Percentiles rank a stretch among this genome's conserved stretches.
Conservation (phyloP, 805 yeast genomes). For the Metschnikowia kunwiensis region DNA sequence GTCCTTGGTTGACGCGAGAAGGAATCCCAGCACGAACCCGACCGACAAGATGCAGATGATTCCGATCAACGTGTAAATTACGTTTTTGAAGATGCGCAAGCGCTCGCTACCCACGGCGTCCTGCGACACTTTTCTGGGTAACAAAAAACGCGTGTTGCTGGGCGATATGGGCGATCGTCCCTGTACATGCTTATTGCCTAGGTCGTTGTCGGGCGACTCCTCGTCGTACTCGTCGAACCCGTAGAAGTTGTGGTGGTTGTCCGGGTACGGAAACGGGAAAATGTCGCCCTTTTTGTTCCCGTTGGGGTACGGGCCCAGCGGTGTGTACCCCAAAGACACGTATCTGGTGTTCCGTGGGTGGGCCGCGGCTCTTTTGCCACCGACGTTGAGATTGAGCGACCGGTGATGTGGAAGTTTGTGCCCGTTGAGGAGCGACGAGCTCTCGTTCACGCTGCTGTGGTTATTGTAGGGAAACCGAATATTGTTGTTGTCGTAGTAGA, state of each 20-base stretch:
- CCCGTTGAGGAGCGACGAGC: conserved; percentile 28
- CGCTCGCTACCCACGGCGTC: conserved; percentile 10
- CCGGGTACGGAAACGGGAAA: conserved; percentile 36
- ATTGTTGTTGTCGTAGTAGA: conserved; percentile 41
- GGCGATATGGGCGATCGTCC: conserved; percentile 23
- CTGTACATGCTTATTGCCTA: conserved; percentile 6
- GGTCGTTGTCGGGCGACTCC: conserved; percentile 19
- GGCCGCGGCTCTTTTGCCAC: conserved; percentile 20
- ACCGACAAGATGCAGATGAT: conserved; percentile 54
- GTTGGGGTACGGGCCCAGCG: conserved; percentile 9
- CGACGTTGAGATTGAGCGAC: conserved; percentile 36
- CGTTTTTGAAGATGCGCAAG: conserved; percentile 27
- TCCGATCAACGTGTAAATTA: conserved; percentile 43
- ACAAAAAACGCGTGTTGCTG: conserved; percentile 23
- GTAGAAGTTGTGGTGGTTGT: conserved; percentile 29
- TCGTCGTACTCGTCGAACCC: conserved; percentile 43
- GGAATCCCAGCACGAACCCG: conserved; percentile 80
- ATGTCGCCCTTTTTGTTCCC: conserved; percentile 21
- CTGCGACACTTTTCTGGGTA: conserved; percentile 30
- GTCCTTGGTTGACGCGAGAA: conserved; percentile 84
- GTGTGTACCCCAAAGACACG: conserved; percentile 36
- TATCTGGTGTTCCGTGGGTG: conserved; percentile 33
- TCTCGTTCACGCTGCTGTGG: conserved; percentile 27
- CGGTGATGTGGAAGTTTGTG: conserved; percentile 38
- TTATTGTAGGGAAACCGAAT: conserved; percentile 35